Evolutionary conservation across 2,329 filamentous ascomycete genomes (phyloP).

Genomic region (Balansia obtecta): DNA sequence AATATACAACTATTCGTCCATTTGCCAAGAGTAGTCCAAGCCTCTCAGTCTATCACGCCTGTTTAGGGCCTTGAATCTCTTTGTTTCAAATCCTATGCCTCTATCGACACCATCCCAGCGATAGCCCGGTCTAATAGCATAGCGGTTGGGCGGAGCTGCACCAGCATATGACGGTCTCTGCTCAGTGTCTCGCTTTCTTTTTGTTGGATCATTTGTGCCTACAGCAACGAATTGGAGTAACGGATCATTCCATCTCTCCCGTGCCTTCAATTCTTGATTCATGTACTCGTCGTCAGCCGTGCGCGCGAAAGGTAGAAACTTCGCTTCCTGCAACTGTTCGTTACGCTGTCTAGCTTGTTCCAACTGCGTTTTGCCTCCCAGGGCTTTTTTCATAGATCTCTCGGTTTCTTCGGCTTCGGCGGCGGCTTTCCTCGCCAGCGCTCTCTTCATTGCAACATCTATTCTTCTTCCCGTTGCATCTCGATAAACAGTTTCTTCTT

Average conservation of each 20-base stretch:
- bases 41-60: slow-evolving; percentile 62
- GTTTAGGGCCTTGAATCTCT: slow-evolving; percentile 85
- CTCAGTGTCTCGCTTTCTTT: slow-evolving; percentile 28
- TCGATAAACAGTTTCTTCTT: slow-evolving; percentile 81
- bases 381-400: slow-evolving; percentile 51
- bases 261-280: slow-evolving; percentile 69
- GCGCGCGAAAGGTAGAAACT: slow-evolving; percentile 67
- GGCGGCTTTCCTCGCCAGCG: slow-evolving; percentile 59
- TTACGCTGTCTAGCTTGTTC: slow-evolving; percentile 51
- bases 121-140: slow-evolving; percentile 84
- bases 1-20: slow-evolving; percentile 57
- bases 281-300: slow-evolving; percentile 74
- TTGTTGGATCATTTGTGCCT: slow-evolving; percentile 24
- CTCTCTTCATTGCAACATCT: slow-evolving; percentile 81
- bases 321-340: slow-evolving; percentile 66
- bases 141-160: slow-evolving; percentile 75
- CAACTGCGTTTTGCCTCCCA: slow-evolving; percentile 77
- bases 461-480: slow-evolving; percentile 92
- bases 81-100: slow-evolving; percentile 82
- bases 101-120: slow-evolving; percentile 96
- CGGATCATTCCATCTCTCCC: slow-evolving; percentile 85
- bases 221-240: slow-evolving; percentile 65
- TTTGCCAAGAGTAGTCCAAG: slow-evolving; percentile 88
- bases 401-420: slow-evolving; percentile 62
- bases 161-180: slow-evolving; percentile 58